Base-by-base conservation (phyloP, 2,329 filamentous ascomycete genomes). In the Fusarium torreyae region DNA sequence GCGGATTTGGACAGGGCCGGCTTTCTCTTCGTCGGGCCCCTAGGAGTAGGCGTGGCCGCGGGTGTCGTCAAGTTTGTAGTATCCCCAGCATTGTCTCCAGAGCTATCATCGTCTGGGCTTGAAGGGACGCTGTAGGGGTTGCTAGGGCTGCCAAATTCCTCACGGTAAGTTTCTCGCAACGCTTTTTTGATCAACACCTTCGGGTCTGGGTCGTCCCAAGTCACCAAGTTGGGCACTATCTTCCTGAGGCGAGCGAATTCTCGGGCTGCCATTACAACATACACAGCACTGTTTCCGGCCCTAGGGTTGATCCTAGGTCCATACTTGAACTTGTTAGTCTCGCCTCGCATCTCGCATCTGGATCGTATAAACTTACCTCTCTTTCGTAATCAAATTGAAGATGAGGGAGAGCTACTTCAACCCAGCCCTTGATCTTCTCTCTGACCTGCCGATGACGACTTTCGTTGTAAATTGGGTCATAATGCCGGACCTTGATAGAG, bases 181-280 rank as follows among this genome's bases (percentile, higher is more conserved):
- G 20, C 3, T 1, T 7, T 5, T 5, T 8, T n/a, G n/a, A 58
- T n/a, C 2, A 17, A 18, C 6, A 6, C 1, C 7, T 14, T 17
- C 0, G 49, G 56, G 1, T 33, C 18, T 15, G 38, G n/a, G 11
- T 17, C 4, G 2, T 18, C 17, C 56, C 56, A 58, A 7, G 3
- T 11, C 2, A 14, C 4, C 2, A 22, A 8, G 1, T 8, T 14
- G 2, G 24, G 20, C 3, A 3, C 13, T 7, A 36, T n/a, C 0
- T 5, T 24, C 4, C 13, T 24, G 11, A 5, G 22, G 5, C 18
- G 39, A 28, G 34, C 5, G n/a, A 55, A 22, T 18, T 28, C 22
- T 17, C 34, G 34, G 5, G 48, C 48, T 10, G 17, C 48, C 48
- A 50, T 50, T 17, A 39, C n/a, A 3, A 24, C 22, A n/a, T 18